Conservation (phyloP, 1,284 basidiomycete species). For the Sporisorium reilianum region DNA sequence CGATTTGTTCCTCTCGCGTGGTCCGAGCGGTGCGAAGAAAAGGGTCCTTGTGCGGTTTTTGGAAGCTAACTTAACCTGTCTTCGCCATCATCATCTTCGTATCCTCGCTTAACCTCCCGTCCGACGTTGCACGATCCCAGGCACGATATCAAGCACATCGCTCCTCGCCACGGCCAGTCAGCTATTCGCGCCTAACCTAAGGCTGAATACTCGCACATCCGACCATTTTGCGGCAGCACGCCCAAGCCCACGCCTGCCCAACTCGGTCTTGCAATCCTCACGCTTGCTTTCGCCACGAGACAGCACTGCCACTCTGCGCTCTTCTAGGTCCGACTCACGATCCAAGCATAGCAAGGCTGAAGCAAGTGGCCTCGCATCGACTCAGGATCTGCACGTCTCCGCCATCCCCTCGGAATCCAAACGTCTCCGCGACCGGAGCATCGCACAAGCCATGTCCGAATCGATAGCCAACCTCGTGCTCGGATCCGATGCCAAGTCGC, state of each 20-base stretch:
- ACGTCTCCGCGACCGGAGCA: conserved; percentile 32
- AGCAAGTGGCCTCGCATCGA: neutral
- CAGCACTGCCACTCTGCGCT: conserved; percentile 25
- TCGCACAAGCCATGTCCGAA: conserved; percentile 30
- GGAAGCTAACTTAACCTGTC: too few species aligned
- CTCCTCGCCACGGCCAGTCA: conserved; percentile 15
- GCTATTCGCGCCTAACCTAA: conserved; percentile 4
- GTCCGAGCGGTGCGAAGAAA: conserved; percentile 16
- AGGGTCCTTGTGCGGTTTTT: conserved; percentile 15
- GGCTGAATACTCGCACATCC: neutral
- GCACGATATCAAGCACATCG: conserved; percentile 3
- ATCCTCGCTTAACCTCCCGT: too few species aligned
- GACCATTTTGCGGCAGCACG: neutral
- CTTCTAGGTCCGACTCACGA: neutral
- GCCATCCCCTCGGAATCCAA: conserved; percentile 43
- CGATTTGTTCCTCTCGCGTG: conserved; percentile 4
- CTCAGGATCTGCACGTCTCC: neutral
- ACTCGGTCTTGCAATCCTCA: conserved; percentile 28
- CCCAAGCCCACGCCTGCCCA: conserved; percentile 12
- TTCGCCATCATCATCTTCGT: neutral
- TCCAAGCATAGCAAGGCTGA: neutral
- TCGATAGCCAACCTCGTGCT: conserved; percentile 48
- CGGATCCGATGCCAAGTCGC: conserved; percentile 21
- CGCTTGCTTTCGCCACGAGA: conserved; percentile 24
- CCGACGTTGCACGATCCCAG: conserved; percentile 8